A percentile compares a stretch with the other conserved stretches of the same genome.
These are phyloP conservation scores for Euryodendron excelsum DNA, from an alignment of 148 eudicot species.

Conservation along the genomic window DNA sequence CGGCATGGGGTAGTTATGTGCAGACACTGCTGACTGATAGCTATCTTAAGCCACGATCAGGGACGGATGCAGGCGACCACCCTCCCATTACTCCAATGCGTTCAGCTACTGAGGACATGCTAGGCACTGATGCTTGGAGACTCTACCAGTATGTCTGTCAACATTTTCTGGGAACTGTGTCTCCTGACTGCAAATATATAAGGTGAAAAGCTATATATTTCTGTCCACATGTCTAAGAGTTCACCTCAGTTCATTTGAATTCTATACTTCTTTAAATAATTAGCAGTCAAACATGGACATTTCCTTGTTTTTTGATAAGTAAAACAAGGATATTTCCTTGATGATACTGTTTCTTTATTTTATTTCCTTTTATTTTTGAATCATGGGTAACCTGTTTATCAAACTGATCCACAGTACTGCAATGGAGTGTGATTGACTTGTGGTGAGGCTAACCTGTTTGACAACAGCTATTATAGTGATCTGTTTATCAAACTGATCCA, in stretches of 20 bases:
- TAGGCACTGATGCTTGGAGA: conserved; percentile 86
- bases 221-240: background rate
- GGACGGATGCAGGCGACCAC: conserved; percentile 92
- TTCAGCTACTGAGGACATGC: conserved; percentile 75
- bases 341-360: background rate
- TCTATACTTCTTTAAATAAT: background rate
- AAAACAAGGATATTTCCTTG: background rate
- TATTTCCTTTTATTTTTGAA: background rate
- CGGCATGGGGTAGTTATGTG: conserved; percentile 63
- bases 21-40: conserved; percentile 58
- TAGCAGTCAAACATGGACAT: background rate
- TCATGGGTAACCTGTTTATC: background rate
- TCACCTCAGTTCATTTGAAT: background rate
- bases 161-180: conserved; percentile 75
- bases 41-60: conserved; percentile 67
- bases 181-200: conserved; percentile 81
- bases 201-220: conserved; percentile 40
- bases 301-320: background rate
- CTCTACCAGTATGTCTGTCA: conserved; percentile 91
- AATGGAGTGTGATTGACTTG: background rate
- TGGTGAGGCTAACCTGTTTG: background rate
- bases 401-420: too few relatives aligned
- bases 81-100: conserved; percentile 97
- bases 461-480: background rate
- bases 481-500: background rate